phyloP scores from a whole-genome alignment of 2,329 filamentous ascomycete species.

The Blastomyces silverae region DNA sequence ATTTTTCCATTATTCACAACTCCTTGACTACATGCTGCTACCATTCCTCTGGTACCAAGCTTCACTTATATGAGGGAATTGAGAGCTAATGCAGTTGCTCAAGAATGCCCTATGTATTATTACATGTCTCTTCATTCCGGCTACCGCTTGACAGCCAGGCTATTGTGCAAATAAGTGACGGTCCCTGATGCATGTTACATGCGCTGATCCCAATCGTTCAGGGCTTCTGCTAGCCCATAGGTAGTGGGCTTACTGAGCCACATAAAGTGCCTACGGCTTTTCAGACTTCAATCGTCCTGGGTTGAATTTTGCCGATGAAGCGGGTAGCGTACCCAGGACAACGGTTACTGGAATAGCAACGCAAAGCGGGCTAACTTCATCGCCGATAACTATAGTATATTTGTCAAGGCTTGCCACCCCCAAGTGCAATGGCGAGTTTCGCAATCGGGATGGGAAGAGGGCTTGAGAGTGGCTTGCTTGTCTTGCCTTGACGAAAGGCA shows the following conservation, averaged over 20 bases:
- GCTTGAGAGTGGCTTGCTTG: not conserved
- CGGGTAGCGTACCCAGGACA: not conserved
- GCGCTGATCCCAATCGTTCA: not conserved
- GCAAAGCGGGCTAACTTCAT: not conserved
- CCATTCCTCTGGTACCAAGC: not conserved
- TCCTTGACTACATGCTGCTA: not conserved
- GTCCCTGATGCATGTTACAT: not conserved
- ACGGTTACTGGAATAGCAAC: not conserved
- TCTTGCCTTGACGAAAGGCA: not conserved
- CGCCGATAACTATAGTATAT: conserved; percentile 1
- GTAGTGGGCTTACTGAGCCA: not conserved
- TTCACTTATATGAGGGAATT: not conserved
- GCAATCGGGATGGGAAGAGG: not conserved
- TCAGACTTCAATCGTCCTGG: not conserved
- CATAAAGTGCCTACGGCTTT: not conserved
- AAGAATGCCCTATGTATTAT: not conserved
- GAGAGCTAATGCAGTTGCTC: too few relatives aligned
- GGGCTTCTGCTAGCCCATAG: not conserved
- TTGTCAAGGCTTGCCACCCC: not conserved
- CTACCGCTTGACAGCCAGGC: not conserved
- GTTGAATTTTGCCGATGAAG: not conserved
- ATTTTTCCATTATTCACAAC: not conserved
- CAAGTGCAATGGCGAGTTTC: not conserved
- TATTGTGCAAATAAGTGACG: not conserved
- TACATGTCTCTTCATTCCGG: not conserved